These are phyloP conservation scores for Eudorina sp. DNA, from an alignment of 139 green algal genomes.

Conservation along the genomic window DNA sequence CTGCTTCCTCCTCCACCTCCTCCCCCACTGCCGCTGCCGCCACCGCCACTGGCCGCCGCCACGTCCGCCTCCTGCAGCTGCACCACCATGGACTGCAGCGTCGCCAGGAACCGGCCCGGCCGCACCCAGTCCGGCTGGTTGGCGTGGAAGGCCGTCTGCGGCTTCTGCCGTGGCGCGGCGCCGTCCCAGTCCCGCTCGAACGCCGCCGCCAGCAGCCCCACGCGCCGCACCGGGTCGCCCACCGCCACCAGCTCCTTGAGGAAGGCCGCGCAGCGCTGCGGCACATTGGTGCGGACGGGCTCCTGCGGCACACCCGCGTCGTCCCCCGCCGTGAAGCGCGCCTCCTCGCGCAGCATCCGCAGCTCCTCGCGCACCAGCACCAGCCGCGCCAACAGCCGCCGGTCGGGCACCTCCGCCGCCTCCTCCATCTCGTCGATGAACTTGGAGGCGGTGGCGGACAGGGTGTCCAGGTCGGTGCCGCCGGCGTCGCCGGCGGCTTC, in stretches of 20 bases:
- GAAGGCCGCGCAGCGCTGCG: constrained; percentile 64
- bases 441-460: constrained; percentile 59
- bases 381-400: constrained; percentile 64
- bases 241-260: constrained; percentile 70
- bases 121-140: constrained; percentile 64
- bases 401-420: constrained; percentile 52
- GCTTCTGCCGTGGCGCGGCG: constrained; percentile 31
- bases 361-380: constrained; percentile 69
- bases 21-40: not conserved
- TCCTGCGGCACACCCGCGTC: not conserved
- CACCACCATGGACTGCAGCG: constrained; percentile 54
- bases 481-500: not conserved
- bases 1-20: not conserved
- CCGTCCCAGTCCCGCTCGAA: constrained; percentile 65
- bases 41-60: not conserved
- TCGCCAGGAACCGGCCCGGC: constrained; percentile 68
- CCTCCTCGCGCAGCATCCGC: constrained; percentile 46
- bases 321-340: constrained; percentile 23
- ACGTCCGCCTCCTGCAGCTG: constrained; percentile 41
- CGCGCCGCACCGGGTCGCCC: constrained; percentile 22
- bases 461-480: constrained; percentile 44
- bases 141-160: constrained; percentile 18
- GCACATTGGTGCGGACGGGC: constrained; percentile 62
- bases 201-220: constrained; percentile 53
- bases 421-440: constrained; percentile 80